A percentile compares a stretch with the other conserved stretches of the same genome.
These are phyloP conservation scores for Ophiostoma perfectum DNA, from an alignment of 2,329 filamentous ascomycete genomes.

Conservation along the genomic window DNA sequence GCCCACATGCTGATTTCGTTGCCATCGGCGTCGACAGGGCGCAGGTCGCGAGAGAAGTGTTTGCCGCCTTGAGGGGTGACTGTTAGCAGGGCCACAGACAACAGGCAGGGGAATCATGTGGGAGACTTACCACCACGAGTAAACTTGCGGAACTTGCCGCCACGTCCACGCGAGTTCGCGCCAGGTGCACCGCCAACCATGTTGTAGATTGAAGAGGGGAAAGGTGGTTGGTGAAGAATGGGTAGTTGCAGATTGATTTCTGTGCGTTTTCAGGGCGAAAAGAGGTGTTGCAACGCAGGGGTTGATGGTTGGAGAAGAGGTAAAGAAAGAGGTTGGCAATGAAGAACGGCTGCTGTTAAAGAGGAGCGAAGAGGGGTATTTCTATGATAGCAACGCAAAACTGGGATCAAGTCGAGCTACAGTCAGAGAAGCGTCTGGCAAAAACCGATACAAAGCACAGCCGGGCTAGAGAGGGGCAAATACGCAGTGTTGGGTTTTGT, in stretches of 20 bases:
- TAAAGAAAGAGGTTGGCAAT: neutral
- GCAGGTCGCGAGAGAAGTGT: conserved; percentile 87
- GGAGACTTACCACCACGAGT: conserved; percentile 73
- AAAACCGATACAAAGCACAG: conserved; percentile 8
- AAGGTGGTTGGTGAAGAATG: neutral
- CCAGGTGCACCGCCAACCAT: conserved; percentile 40
- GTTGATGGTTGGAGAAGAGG: neutral
- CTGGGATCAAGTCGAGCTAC: neutral
- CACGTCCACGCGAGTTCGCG: conserved; percentile 64
- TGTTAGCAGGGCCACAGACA: neutral
- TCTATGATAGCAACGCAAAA: neutral
- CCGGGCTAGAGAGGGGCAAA: conserved; percentile 9
- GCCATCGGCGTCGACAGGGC: conserved; percentile 82
- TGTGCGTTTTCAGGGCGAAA: neutral
- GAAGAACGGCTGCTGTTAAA: neutral
- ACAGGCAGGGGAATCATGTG: neutral
- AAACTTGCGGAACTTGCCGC: conserved; percentile 91
- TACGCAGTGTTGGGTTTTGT: conserved; percentile 2
- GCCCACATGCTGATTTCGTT: conserved; percentile 87
- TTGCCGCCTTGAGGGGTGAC: conserved; percentile 66
- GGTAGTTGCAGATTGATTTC: neutral
- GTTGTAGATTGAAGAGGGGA: neutral
- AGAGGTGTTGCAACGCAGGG: neutral
- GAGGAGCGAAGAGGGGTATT: conserved; percentile 5
- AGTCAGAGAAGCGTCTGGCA: neutral